A percentile compares a stretch with the other conserved stretches of the same genome.
Conservation (phyloP, 2,329 filamentous ascomycete species). For the Phaeosphaeriaceae sp. region DNA sequence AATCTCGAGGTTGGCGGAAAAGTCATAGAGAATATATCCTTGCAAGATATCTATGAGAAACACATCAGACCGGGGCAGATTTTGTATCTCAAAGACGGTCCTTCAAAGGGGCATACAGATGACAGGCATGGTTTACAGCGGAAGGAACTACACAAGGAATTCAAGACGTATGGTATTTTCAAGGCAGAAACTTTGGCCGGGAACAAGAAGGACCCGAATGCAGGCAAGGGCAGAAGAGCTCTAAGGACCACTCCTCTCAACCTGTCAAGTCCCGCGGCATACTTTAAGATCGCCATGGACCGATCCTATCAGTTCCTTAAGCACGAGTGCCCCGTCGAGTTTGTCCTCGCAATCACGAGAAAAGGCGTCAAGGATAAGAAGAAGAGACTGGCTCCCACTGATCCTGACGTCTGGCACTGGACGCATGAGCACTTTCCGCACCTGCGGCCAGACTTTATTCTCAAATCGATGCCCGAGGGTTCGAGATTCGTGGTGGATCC, state of each 20-base stretch:
- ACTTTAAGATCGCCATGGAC: constrained; percentile 21
- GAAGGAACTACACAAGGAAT: background rate
- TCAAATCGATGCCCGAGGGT: constrained; percentile 37
- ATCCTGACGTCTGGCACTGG: constrained; percentile 23
- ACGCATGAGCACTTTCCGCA: constrained; percentile 37
- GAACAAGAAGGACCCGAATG: background rate
- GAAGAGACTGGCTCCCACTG: constrained; percentile 2
- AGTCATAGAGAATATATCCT: constrained; percentile 20
- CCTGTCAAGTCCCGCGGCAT: constrained; percentile 16
- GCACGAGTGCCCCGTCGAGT: constrained; percentile 30
- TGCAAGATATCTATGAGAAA: constrained; percentile 28
- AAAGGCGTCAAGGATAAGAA: constrained; percentile 6
- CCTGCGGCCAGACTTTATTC: constrained; percentile 40
- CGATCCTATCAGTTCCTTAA: constrained; percentile 35
- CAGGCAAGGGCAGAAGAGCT: constrained; percentile 13
- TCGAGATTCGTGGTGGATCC: constrained; percentile 29
- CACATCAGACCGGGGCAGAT: constrained; percentile 30
- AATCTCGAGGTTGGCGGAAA: constrained; percentile 18
- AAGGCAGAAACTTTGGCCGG: constrained; percentile 4
- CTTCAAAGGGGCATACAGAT: constrained; percentile 7
- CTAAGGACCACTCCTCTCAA: constrained; percentile 29
- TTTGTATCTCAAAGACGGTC: constrained; percentile 20
- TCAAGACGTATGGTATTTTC: background rate
- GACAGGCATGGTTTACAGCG: background rate
- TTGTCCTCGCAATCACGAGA: constrained; percentile 20